Conservation (phyloP, 768 basidiomycete genomes). For the Lactifluus volemus region DNA sequence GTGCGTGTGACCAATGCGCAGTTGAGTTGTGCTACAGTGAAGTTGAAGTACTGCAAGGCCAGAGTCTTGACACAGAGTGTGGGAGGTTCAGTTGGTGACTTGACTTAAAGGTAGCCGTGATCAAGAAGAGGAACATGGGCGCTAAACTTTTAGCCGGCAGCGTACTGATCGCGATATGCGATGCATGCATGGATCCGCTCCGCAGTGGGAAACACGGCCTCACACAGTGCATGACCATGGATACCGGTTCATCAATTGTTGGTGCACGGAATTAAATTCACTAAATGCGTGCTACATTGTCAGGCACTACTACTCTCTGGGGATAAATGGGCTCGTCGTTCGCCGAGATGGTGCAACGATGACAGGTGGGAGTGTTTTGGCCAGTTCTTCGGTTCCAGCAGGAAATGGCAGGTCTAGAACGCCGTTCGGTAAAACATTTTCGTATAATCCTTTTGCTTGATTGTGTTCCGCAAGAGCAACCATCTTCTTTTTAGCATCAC, state of each 20-base stretch:
- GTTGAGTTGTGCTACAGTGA: neutral
- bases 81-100: neutral
- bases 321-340: slow-evolving; percentile 65
- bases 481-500: slow-evolving; percentile 87
- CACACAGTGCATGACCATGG: neutral
- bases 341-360: slow-evolving; percentile 67
- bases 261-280: neutral
- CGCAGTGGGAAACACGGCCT: neutral
- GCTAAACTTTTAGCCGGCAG: neutral
- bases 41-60: no score
- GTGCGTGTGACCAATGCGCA: neutral
- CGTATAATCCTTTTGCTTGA: slow-evolving; percentile 60
- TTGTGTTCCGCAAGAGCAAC: slow-evolving; percentile 50
- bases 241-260: neutral
- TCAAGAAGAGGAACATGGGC: neutral
- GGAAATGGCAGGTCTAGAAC: slow-evolving; percentile 87
- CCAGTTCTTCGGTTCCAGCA: slow-evolving; percentile 75
- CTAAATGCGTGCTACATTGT: neutral
- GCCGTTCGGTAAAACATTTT: slow-evolving; percentile 74
- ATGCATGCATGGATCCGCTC: neutral
- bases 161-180: no score
- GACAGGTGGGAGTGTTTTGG: slow-evolving; percentile 51
- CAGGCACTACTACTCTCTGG: slow-evolving; percentile 47
- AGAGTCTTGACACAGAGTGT: neutral
- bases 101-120: neutral